A percentile compares a stretch with the other conserved stretches of the same genome.
phyloP scores from a whole-genome alignment of 495 filamentous ascomycete species.

The Lasiosphaeria hispida region DNA sequence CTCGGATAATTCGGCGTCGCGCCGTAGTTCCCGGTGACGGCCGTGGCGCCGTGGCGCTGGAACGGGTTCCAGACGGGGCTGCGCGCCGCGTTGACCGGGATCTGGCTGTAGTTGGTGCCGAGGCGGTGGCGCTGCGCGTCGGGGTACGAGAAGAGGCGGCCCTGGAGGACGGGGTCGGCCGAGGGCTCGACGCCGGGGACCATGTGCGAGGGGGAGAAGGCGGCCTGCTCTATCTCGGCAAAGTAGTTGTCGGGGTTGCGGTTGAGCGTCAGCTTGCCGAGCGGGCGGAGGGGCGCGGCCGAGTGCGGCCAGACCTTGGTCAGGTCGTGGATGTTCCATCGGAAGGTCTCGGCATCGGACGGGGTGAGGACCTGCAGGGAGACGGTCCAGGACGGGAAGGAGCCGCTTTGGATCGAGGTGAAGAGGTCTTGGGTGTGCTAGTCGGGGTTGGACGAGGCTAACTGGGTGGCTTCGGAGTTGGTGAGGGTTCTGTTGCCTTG shows the following conservation, averaged over 20 bases:
- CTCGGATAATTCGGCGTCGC: constrained; percentile 43
- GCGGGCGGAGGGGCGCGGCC: constrained; percentile 62
- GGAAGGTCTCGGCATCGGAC: constrained; percentile 67
- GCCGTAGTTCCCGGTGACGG: constrained; percentile 42
- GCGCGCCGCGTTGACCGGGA: constrained; percentile 40
- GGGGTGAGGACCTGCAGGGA: constrained; percentile 69
- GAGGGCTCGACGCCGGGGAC: constrained; percentile 66
- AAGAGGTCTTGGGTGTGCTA: constrained; percentile 69
- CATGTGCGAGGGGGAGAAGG: constrained; percentile 74
- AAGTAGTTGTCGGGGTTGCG: constrained; percentile 69
- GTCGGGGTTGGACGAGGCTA: constrained; percentile 64
- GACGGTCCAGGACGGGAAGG: constrained; percentile 68
- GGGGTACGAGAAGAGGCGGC: constrained; percentile 66
- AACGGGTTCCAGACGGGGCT: constrained; percentile 41
- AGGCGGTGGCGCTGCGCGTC: constrained; percentile 67
- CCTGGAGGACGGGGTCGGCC: constrained; percentile 63
- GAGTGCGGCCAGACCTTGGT: constrained; percentile 76
- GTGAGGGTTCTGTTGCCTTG: constrained; percentile 65
- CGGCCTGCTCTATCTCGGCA: constrained; percentile 76
- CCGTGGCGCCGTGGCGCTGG: constrained; percentile 42
- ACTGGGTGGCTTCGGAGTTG: constrained; percentile 63
- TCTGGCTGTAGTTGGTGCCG: constrained; percentile 62
- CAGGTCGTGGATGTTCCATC: constrained; percentile 74
- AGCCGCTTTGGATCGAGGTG: constrained; percentile 60
- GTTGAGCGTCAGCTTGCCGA: constrained; percentile 70